Percentiles rank a stretch among this genome's conserved stretches.
Conservation (phyloP, 176 grass and related monocot species). For the Poa pratensis region DNA sequence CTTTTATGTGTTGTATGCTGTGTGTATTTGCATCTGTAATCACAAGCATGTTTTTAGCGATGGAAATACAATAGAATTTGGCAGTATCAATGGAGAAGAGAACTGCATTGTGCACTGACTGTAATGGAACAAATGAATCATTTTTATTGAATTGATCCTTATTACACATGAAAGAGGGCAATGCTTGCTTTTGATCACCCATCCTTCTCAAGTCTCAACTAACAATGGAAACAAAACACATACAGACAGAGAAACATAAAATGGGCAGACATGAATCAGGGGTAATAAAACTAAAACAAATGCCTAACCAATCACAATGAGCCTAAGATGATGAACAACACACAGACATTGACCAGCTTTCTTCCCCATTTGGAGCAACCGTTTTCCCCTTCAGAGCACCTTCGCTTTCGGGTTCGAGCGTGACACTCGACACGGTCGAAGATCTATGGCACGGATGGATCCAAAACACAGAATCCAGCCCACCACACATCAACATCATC, state of each 20-base stretch:
- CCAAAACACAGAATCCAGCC: conserved; percentile 41
- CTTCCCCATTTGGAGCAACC: conserved; percentile 24
- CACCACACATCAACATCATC: conserved; percentile 43
- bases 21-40: neutral
- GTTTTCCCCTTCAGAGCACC: neutral
- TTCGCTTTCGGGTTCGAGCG: conserved; percentile 21
- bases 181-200: conserved; percentile 46
- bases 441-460: conserved; percentile 27
- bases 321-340: conserved; percentile 35
- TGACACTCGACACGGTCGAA: conserved; percentile 25
- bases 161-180: conserved; percentile 40
- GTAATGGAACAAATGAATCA: conserved; percentile 28
- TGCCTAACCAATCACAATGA: conserved; percentile 39
- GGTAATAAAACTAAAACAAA: conserved; percentile 6
- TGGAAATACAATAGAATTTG: neutral
- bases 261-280: neutral
- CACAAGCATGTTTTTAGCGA: neutral
- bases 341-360: conserved; percentile 23
- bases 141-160: conserved; percentile 49
- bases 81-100: neutral
- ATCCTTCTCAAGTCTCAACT: conserved; percentile 35
- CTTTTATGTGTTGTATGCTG: neutral
- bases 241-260: neutral
- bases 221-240: conserved; percentile 2
- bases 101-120: neutral